Conservation (phyloP, 2,329 filamentous ascomycete species). For the Alternaria longipes region DNA sequence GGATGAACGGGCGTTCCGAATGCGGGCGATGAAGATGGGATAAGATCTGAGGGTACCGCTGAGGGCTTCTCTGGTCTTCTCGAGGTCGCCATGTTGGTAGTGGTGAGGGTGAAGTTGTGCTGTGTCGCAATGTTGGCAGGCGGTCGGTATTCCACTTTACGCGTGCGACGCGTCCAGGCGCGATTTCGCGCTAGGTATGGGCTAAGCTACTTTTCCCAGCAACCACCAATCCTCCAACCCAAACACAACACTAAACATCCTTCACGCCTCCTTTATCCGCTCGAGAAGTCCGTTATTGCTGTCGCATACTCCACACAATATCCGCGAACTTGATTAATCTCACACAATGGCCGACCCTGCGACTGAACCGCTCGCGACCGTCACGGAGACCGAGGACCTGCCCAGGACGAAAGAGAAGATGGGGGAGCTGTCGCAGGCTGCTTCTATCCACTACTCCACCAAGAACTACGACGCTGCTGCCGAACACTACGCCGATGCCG, state of each 20-base stretch:
- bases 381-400: slow-evolving; percentile 35
- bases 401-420: slow-evolving; percentile 68
- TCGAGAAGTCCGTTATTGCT: background rate
- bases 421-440: slow-evolving; percentile 80
- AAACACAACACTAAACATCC: slow-evolving; percentile 9
- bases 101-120: slow-evolving; percentile 11
- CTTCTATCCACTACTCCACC: slow-evolving; percentile 83
- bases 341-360: slow-evolving; percentile 38
- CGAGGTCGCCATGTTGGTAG: slow-evolving; percentile 38
- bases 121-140: slow-evolving; percentile 2
- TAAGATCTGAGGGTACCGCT: slow-evolving; percentile 60
- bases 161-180: slow-evolving; percentile 33
- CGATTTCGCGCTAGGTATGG: slow-evolving; percentile 15
- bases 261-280: slow-evolving; percentile 1
- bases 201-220: slow-evolving; percentile 17
- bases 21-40: slow-evolving; percentile 88
- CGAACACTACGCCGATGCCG: slow-evolving; percentile 87
- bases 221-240: background rate
- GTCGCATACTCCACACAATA: slow-evolving; percentile 19
- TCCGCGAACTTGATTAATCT: background rate
- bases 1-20: slow-evolving; percentile 89
- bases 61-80: slow-evolving; percentile 45
- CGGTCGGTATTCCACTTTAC: slow-evolving; percentile 25
- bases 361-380: slow-evolving; percentile 29
- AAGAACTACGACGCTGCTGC: slow-evolving; percentile 88